Conservation (phyloP, 1,284 basidiomycete genomes). For the Stygiomarasmius scandens region DNA sequence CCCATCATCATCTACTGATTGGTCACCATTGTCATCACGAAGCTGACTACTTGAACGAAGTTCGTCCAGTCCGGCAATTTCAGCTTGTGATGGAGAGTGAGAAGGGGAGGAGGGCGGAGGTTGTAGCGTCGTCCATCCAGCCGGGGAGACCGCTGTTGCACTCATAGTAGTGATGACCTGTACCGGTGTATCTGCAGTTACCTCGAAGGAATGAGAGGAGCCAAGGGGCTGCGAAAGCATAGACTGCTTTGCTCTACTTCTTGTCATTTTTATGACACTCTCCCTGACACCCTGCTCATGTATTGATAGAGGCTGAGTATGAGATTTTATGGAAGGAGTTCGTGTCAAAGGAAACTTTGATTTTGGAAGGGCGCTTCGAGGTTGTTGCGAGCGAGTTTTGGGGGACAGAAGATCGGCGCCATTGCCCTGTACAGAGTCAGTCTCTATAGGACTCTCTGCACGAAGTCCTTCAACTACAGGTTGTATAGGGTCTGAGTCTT, state of each 20-base stretch:
- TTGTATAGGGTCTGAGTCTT: conserved; percentile 11
- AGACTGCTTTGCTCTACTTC: conserved; percentile 9
- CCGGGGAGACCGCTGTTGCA: neutral
- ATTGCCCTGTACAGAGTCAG: neutral
- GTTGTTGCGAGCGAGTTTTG: neutral
- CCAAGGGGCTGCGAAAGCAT: neutral
- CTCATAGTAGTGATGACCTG: neutral
- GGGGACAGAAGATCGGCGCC: neutral
- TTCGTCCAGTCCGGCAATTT: conserved; percentile 36
- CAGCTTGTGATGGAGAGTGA: conserved; percentile 19
- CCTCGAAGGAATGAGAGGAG: neutral
- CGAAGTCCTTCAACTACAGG: conserved; percentile 1
- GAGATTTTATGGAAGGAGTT: neutral
- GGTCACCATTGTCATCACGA: conserved; percentile 16
- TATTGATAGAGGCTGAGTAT: conserved; percentile 9
- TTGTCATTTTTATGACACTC: conserved; percentile 12
- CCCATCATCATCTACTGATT: neutral
- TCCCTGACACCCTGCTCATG: conserved; percentile 12
- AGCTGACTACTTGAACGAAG: conserved; percentile 38
- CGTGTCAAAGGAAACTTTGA: neutral
- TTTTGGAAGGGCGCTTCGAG: neutral
- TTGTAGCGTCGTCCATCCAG: conserved; percentile 28
- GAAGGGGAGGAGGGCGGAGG: conserved; percentile 16
- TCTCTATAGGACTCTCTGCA: conserved; percentile 13
- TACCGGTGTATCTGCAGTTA: neutral